These are phyloP conservation scores for Silene uniflora DNA, from an alignment of 148 eudicot genomes.

Conservation along the genomic window DNA sequence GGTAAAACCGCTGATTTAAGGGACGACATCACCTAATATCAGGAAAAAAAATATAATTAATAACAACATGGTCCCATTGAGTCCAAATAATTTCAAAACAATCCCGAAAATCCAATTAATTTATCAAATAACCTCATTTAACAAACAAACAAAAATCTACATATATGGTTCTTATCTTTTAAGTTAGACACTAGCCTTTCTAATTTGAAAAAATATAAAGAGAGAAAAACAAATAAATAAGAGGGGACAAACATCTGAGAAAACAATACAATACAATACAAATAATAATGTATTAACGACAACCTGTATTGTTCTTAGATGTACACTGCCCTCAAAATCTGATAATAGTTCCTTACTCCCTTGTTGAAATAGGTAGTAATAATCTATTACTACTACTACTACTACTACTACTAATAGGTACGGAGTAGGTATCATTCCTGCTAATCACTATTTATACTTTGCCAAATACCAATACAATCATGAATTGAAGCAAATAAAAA, in stretches of 20 bases:
- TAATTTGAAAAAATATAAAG: too few species aligned
- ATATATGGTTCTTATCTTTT: too few species aligned
- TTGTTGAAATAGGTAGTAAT: constrained; percentile 13
- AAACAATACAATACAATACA: background rate
- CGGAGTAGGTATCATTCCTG: background rate
- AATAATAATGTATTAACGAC: constrained; percentile 12
- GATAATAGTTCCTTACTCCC: background rate
- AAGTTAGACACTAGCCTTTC: too few species aligned
- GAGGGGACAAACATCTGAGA: background rate
- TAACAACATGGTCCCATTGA: too few species aligned
- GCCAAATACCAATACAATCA: constrained; percentile 9
- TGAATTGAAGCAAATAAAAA: background rate
- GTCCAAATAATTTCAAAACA: too few species aligned
- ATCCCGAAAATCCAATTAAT: too few species aligned
- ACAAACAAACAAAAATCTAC: too few species aligned
- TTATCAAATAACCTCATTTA: too few species aligned
- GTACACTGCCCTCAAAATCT: constrained; percentile 20
- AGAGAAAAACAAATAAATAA: background rate
- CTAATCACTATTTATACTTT: background rate
- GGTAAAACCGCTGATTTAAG: too few species aligned
- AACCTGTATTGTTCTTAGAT: constrained; percentile 11
- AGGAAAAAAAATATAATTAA: too few species aligned
- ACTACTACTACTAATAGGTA: too few species aligned
- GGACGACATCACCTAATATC: too few species aligned
- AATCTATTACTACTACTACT: background rate